Conservation (phyloP, 2,329 filamentous ascomycete genomes). For the Colletotrichum sp. region DNA sequence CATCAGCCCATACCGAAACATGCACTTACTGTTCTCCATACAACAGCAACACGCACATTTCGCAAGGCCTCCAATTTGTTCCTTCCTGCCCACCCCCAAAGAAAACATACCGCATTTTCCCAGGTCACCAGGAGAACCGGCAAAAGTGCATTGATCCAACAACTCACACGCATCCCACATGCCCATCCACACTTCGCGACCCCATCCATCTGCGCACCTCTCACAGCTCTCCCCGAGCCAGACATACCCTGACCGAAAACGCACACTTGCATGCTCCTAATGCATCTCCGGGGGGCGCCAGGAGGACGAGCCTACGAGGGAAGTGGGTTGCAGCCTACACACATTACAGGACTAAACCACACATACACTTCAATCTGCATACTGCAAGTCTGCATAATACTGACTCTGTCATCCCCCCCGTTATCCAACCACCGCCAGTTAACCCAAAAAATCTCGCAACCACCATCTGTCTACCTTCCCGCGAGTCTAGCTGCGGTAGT, state of each 20-base stretch:
- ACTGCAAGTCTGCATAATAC: background rate
- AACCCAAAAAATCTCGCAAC: background rate
- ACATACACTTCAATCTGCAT: background rate
- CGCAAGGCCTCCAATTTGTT: background rate
- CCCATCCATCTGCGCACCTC: background rate
- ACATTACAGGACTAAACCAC: background rate
- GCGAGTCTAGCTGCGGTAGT: background rate
- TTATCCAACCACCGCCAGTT: background rate
- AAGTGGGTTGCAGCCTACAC: background rate
- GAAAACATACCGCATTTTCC: background rate
- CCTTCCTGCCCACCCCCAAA: background rate
- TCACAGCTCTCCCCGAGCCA: background rate
- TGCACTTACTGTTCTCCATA: background rate
- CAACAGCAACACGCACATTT: background rate
- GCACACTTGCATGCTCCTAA: conserved; percentile 5
- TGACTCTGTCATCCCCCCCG: background rate
- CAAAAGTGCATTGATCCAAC: background rate
- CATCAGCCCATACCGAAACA: background rate
- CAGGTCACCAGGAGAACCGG: background rate
- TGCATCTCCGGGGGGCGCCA: background rate
- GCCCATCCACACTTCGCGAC: background rate
- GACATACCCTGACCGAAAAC: conserved; percentile 2
- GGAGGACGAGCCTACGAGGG: background rate
- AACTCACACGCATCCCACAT: background rate
- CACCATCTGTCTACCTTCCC: background rate